Base-by-base conservation (phyloP, 2,329 filamentous ascomycete genomes). In the Calonectria hongkongensis region DNA sequence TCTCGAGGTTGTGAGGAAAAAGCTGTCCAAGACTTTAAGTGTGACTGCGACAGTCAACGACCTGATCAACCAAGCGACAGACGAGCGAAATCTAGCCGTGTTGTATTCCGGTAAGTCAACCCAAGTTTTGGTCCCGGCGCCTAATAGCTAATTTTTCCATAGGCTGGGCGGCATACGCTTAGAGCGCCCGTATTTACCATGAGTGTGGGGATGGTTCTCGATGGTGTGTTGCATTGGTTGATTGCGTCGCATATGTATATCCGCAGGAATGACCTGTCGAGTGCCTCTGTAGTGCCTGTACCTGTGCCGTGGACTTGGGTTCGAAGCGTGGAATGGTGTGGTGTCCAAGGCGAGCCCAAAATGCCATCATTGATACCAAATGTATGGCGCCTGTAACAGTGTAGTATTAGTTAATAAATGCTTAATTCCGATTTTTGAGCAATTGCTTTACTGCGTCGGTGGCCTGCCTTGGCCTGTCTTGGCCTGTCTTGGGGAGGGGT, bases 41-140 rank as follows among this genome's bases (percentile, higher is more conserved):
- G 96, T 98, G 21, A 94, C 94, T 68, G 97, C 97, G 3, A 98
- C 95, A 16, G 97, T 99, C 67, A 98, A 98, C 81, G 97, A 99
- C 82, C 85, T 99, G 75, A 99, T 99, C 76, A 97, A 98, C 82
- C 94, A 98, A 85, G 96, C 97, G 9, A 96, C 94, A 2, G 97
- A 99, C 84, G 96, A 98, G 86, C 91, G 91, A 77, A 98, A 99
- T 82, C 83, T 99, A 80, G 96, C 97, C 2, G 92, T 98, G 50
- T 85, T 99, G 79, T 99, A 96, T 86, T 93, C 93, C 79, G 93
- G 92, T 92, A 86, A 81, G 90, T 78, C 39, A 27, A 18, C 13
- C 15, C 62, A 36, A 4, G 41, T n/a, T n/a, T 28, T n/a, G 30
- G n/a, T 21, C 6, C 9, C n/a, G 21, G 9, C 41, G 39, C 9